These are phyloP conservation scores for Saposhnikovia divaricata DNA, from an alignment of 129 eudicot genomes.

Conservation along the genomic window DNA sequence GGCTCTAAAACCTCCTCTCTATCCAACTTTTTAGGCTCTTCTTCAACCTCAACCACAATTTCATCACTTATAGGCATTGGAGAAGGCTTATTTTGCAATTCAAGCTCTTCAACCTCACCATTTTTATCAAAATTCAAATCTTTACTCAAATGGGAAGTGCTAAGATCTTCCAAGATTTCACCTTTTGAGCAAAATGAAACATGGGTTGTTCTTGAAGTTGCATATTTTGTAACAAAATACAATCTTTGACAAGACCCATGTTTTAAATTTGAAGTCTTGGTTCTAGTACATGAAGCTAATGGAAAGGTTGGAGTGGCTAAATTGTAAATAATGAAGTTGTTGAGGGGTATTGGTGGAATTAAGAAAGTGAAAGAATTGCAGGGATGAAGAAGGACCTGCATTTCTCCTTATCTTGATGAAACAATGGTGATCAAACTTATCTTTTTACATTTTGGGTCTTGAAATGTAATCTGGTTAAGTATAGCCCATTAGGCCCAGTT, in stretches of 20 bases:
- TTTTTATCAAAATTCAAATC: slow-evolving; percentile 24
- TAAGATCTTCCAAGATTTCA: slow-evolving; percentile 40
- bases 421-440: neutral
- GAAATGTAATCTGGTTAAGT: neutral
- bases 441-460: neutral
- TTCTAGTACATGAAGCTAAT: neutral
- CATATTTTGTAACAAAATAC: slow-evolving; percentile 15
- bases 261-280: slow-evolving; percentile 13
- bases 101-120: slow-evolving; percentile 57
- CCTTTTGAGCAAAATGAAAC: slow-evolving; percentile 49
- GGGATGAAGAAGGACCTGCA: slow-evolving; percentile 36
- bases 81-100: slow-evolving; percentile 60
- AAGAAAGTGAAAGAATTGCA: slow-evolving; percentile 26
- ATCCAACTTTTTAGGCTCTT: slow-evolving; percentile 21
- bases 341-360: slow-evolving; percentile 21
- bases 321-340: slow-evolving; percentile 18
- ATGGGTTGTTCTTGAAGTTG: slow-evolving; percentile 41
- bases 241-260: slow-evolving; percentile 16
- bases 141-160: slow-evolving; percentile 27
- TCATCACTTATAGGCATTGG: slow-evolving; percentile 31
- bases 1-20: slow-evolving; percentile 73
- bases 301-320: slow-evolving; percentile 12
- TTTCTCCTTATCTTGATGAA: slow-evolving; percentile 26
- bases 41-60: slow-evolving; percentile 16
- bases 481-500: neutral